These are phyloP conservation scores for Entomortierella parvispora DNA, from an alignment of 192 early-diverging fungal species.

Conservation along the genomic window DNA sequence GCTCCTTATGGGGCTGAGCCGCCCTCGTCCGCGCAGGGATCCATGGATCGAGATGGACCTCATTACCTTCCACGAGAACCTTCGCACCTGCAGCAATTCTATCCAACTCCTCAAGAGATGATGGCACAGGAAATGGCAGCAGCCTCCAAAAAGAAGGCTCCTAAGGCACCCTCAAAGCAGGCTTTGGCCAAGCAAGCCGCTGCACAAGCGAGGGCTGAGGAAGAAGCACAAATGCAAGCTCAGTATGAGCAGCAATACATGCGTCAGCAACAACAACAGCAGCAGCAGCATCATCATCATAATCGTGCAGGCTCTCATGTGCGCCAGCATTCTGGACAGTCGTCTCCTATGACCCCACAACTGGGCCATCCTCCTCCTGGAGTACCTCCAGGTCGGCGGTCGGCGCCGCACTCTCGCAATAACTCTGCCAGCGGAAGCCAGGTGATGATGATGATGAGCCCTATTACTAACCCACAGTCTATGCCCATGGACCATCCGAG, in stretches of 20 bases:
- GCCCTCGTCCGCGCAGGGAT: too few species aligned
- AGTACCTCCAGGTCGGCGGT: conserved; percentile 9
- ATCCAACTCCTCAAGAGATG: too few species aligned
- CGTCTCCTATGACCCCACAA: neutral
- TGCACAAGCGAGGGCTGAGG: neutral
- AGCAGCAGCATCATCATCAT: conserved; percentile 17
- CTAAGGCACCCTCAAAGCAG: too few species aligned
- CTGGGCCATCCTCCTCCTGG: neutral
- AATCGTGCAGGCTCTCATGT: neutral
- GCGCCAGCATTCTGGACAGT: conserved; percentile 14
- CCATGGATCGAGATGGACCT: too few species aligned
- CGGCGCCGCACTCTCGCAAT: conserved; percentile 24
- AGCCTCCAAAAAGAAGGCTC: too few species aligned
- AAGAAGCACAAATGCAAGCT: neutral
- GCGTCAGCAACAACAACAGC: conserved; percentile 12
- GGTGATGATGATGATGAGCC: conserved; percentile 30
- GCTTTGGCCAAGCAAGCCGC: neutral
- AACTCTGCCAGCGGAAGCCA: conserved; percentile 22
- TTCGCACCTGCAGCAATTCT: too few species aligned
- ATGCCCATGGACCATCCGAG: conserved; percentile 1
- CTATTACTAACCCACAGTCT: conserved; percentile 7
- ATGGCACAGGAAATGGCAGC: too few species aligned
- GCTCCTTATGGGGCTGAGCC: too few species aligned
- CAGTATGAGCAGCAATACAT: neutral
- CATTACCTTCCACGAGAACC: too few species aligned